Evolutionary conservation across 1,139 yeast species (phyloP).

Genomic region (Protomyces inouyei): DNA sequence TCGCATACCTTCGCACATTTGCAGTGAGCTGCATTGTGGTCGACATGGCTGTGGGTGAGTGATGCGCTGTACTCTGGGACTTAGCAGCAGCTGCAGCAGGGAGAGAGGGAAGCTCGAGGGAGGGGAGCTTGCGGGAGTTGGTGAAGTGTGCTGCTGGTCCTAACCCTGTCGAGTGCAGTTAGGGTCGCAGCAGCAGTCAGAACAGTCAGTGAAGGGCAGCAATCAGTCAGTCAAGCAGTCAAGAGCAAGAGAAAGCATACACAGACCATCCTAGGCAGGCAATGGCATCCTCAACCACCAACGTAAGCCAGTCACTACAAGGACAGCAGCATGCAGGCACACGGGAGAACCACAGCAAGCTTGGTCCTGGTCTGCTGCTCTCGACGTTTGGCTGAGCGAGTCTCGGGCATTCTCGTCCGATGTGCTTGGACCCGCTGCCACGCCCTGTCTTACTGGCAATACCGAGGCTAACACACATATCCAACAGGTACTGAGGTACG

Average conservation of each 20-base stretch:
- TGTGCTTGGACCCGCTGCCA: no score
- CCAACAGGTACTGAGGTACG: constrained; percentile 78
- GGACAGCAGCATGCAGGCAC: no score
- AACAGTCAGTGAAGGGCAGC: background rate
- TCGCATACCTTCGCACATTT: background rate
- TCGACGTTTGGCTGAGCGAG: no score
- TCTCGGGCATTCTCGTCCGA: no score
- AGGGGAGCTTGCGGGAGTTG: background rate
- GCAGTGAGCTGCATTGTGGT: background rate
- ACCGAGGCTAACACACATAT: background rate
- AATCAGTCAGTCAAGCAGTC: background rate
- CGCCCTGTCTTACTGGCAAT: no score
- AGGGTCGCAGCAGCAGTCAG: no score
- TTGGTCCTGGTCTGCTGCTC: no score
- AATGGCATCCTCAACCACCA: background rate
- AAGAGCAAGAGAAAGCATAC: background rate
- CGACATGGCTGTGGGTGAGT: background rate
- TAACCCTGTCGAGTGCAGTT: background rate
- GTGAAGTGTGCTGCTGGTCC: background rate
- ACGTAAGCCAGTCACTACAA: background rate
- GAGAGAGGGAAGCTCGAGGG: no score
- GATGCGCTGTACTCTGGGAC: background rate
- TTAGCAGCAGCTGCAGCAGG: background rate
- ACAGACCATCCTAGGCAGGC: background rate
- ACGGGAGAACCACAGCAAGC: no score